Evolutionary conservation across 805 yeast genomes (phyloP).

Genomic region (Monosporozyma servazzii): DNA sequence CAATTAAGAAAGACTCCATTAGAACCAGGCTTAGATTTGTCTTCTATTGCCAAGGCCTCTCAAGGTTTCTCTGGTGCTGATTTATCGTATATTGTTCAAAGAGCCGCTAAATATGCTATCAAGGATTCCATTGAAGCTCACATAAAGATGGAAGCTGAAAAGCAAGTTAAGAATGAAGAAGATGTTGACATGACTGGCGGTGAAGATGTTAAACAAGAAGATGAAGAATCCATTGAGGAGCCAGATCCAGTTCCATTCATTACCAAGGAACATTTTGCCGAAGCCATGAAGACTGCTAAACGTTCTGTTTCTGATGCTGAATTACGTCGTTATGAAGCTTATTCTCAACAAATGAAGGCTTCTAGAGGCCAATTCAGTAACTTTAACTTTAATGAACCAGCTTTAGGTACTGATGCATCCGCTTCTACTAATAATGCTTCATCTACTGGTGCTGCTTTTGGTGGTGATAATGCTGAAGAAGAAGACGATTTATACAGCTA

Average conservation of each 20-base stretch:
- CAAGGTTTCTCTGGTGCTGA: conserved; percentile 99
- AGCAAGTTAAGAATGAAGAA: conserved; percentile 36
- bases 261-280: conserved; percentile 89
- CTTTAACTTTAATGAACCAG: conserved; percentile 65
- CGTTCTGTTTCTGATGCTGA: conserved; percentile 96
- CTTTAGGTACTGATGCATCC: conserved; percentile 47
- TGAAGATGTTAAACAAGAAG: conserved; percentile 29
- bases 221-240: conserved; percentile 47
- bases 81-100: conserved; percentile 91
- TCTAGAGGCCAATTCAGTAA: conserved; percentile 91
- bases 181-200: conserved; percentile 35
- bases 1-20: conserved; percentile 97
- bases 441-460: conserved; percentile 38
- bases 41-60: conserved; percentile 87
- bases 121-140: conserved; percentile 94
- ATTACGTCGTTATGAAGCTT: conserved; percentile 96
- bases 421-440: conserved; percentile 29
- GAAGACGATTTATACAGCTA: conserved; percentile 60
- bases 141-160: conserved; percentile 36
- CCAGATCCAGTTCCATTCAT: conserved; percentile 90
- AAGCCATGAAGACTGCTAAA: conserved; percentile 99
- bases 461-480: conserved; percentile 36
- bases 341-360: conserved; percentile 91
- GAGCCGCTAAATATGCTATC: conserved; percentile 97
- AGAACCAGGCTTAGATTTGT: conserved; percentile 89